These are phyloP conservation scores for Solanum chiquidenum DNA, from an alignment of 257 asterid species.

Conservation along the genomic window DNA sequence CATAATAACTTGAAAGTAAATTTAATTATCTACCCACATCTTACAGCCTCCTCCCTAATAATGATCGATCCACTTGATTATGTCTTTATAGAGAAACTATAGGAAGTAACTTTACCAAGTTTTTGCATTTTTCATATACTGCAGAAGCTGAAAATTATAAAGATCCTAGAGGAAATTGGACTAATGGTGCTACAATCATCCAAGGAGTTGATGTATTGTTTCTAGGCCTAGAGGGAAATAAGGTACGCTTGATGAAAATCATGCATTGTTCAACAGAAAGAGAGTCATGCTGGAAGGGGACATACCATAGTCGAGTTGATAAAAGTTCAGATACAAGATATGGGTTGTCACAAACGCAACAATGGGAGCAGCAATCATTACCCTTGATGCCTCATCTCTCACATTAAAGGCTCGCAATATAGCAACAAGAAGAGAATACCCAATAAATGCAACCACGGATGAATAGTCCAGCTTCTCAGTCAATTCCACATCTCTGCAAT, in stretches of 20 bases:
- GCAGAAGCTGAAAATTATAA: not conserved
- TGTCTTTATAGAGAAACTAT: not conserved
- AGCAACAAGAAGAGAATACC: slow-evolving; percentile 41
- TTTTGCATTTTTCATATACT: not conserved
- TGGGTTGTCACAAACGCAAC: slow-evolving; percentile 43
- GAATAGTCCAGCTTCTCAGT: slow-evolving; percentile 69
- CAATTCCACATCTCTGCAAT: slow-evolving; percentile 60
- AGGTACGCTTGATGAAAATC: not conserved
- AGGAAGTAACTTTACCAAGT: not conserved
- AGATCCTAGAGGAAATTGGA: not conserved
- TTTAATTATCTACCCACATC: not conserved
- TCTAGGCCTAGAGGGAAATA: not conserved
- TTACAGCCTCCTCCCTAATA: not conserved
- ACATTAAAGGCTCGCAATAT: slow-evolving; percentile 35
- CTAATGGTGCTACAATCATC: not conserved
- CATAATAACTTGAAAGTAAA: not conserved
- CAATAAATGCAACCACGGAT: slow-evolving; percentile 38
- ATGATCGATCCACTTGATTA: not conserved
- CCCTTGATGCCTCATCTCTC: slow-evolving; percentile 46
- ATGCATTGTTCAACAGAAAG: not conserved
- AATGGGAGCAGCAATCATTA: slow-evolving; percentile 62
- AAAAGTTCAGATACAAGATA: slow-evolving; percentile 45
- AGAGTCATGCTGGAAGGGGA: not conserved
- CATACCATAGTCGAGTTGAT: slow-evolving; percentile 44
- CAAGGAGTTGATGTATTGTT: not conserved